These are phyloP conservation scores for Moricandia moricandioides DNA, from an alignment of 345 rosid genomes.

Conservation along the genomic window DNA sequence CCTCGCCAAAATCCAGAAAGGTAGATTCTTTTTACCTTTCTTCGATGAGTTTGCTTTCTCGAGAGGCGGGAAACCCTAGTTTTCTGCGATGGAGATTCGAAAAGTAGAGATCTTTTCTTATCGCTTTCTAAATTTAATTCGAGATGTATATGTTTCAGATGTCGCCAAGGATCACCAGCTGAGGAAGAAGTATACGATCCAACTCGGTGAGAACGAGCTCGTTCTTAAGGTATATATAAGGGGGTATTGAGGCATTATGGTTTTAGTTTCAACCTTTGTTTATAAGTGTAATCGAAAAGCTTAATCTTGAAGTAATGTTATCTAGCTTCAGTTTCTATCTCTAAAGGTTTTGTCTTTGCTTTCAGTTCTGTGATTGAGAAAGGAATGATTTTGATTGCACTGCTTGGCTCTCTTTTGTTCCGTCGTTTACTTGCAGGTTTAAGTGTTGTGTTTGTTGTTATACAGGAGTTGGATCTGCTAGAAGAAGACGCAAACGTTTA, in stretches of 20 bases:
- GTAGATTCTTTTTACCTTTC: constrained; percentile 26
- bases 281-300: neutral
- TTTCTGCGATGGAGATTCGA: neutral
- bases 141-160: constrained; percentile 39
- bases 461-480: constrained; percentile 81
- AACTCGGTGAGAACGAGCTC: constrained; percentile 95
- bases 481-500: constrained; percentile 87
- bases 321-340: neutral
- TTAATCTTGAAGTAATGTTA: neutral
- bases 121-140: neutral
- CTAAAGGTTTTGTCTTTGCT: neutral
- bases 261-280: neutral
- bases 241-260: neutral
- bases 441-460: neutral
- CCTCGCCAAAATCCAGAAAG: constrained; percentile 84
- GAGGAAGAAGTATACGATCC: constrained; percentile 89
- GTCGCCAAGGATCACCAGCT: constrained; percentile 87
- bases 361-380: neutral
- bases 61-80: constrained; percentile 13
- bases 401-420: neutral
- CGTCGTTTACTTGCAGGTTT: neutral
- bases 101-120: neutral
- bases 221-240: constrained; percentile 64
- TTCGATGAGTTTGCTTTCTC: neutral
- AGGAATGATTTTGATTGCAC: neutral